These are phyloP conservation scores for Canariomyces notabilis DNA, from an alignment of 2,329 filamentous ascomycete genomes.

Conservation along the genomic window DNA sequence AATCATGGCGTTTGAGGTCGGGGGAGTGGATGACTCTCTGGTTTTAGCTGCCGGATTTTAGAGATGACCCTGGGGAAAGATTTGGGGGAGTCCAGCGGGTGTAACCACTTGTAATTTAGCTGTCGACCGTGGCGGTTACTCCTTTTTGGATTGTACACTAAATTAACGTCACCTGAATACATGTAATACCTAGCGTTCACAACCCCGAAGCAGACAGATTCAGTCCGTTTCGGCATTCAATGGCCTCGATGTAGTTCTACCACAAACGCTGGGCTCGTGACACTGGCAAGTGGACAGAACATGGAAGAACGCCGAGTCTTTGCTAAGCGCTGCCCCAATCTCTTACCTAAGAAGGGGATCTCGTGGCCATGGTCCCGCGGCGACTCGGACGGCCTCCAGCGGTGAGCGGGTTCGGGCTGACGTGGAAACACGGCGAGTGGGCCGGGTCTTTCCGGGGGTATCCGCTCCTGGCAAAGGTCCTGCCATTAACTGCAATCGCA, in stretches of 20 bases:
- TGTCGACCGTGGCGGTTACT: too few relatives aligned
- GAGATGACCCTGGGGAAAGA: too few relatives aligned
- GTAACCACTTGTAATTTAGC: too few relatives aligned
- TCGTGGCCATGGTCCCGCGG: constrained; percentile 1
- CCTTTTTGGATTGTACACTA: too few relatives aligned
- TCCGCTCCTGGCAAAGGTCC: constrained; percentile 11
- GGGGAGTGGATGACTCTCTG: too few relatives aligned
- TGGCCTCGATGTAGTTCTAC: too few relatives aligned
- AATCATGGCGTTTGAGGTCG: too few relatives aligned
- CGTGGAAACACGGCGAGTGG: constrained; percentile 2
- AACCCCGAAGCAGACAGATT: neutral
- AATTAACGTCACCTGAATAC: too few relatives aligned
- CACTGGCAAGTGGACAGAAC: neutral
- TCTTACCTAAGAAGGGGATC: constrained; percentile 16
- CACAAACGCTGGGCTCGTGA: neutral
- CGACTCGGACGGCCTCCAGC: neutral
- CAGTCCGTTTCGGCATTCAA: too few relatives aligned
- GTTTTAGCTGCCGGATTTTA: too few relatives aligned
- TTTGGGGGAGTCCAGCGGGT: too few relatives aligned
- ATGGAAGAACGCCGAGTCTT: neutral
- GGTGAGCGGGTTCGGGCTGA: constrained; percentile 3
- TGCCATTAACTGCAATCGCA: constrained; percentile 23
- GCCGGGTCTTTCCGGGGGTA: constrained; percentile 17
- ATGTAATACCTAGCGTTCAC: too few relatives aligned
- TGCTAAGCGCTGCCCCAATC: neutral